Evolutionary conservation across 1,284 basidiomycete genomes (phyloP).

Genomic region (Ustilago trichophora): DNA sequence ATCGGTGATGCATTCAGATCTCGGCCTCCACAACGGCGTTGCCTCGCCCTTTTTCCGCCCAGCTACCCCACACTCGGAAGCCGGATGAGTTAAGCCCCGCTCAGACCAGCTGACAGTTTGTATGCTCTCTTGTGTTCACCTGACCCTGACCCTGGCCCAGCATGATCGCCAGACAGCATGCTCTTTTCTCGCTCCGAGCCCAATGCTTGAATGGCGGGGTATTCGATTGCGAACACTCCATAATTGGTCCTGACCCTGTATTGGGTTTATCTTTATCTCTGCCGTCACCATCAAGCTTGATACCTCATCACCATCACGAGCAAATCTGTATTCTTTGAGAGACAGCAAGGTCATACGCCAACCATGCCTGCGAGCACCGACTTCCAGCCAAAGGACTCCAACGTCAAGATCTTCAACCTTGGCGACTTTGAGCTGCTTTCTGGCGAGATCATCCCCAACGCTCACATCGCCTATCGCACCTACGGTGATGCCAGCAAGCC

Average conservation of each 20-base stretch:
- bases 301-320: too few relatives aligned
- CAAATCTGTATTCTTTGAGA: background rate
- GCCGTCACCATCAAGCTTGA: too few relatives aligned
- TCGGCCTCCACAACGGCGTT: conserved; percentile 12
- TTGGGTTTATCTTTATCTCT: too few relatives aligned
- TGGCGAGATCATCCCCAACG: conserved; percentile 27
- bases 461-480: conserved; percentile 54
- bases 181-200: too few relatives aligned
- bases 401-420: conserved; percentile 29
- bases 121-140: too few relatives aligned
- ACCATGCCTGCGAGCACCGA: conserved; percentile 6
- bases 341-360: background rate
- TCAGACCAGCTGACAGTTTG: too few relatives aligned
- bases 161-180: too few relatives aligned
- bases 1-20: background rate
- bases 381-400: conserved; percentile 9
- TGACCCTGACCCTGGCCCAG: too few relatives aligned
- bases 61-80: background rate
- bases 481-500: conserved; percentile 40
- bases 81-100: background rate
- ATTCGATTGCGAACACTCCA: too few relatives aligned
- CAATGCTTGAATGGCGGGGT: too few relatives aligned
- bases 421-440: conserved; percentile 48
- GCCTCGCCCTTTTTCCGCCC: background rate
- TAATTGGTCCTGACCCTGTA: too few relatives aligned